Percentiles rank a stretch among this genome's conserved stretches.
Conservation (phyloP, 306 rosid genomes). For the Cucumis cinereus region DNA sequence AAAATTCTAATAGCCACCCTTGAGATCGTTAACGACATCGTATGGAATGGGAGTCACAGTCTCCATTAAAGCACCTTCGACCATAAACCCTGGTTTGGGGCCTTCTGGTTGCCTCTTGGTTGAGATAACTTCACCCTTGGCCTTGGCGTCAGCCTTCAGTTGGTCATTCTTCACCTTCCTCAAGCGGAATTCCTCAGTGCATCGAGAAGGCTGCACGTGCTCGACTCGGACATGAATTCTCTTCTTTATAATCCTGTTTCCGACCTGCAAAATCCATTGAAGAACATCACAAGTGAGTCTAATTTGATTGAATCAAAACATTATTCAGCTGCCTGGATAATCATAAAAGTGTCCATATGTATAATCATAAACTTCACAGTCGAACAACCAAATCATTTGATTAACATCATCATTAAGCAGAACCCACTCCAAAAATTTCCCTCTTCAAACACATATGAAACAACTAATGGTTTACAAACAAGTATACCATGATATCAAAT, state of each 20-base stretch:
- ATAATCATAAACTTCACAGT: not conserved
- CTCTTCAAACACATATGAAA: not conserved
- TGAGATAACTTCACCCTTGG: slow-evolving; percentile 50
- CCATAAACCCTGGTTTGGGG: slow-evolving; percentile 94
- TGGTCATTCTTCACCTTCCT: slow-evolving; percentile 66
- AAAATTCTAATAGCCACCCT: slow-evolving; percentile 67
- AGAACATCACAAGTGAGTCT: not conserved
- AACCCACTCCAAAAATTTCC: not conserved
- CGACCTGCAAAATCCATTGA: slow-evolving; percentile 29
- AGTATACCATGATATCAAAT: not conserved
- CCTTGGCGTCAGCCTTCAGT: slow-evolving; percentile 77
- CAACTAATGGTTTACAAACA: not conserved
- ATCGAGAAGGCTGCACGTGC: slow-evolving; percentile 81
- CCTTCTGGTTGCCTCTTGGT: slow-evolving; percentile 89
- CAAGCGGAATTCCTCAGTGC: slow-evolving; percentile 59
- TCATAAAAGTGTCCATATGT: not conserved
- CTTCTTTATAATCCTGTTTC: slow-evolving; percentile 65
- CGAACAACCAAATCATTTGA: not conserved
- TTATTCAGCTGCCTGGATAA: not conserved
- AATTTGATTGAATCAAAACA: not conserved
- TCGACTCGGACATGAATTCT: slow-evolving; percentile 87
- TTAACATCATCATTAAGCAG: not conserved
- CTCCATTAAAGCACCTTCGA: slow-evolving; percentile 74
- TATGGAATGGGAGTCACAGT: slow-evolving; percentile 95
- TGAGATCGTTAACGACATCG: slow-evolving; percentile 93